These are phyloP conservation scores for Cercospora sp. DNA, from an alignment of 2,329 filamentous ascomycete genomes.

Conservation along the genomic window DNA sequence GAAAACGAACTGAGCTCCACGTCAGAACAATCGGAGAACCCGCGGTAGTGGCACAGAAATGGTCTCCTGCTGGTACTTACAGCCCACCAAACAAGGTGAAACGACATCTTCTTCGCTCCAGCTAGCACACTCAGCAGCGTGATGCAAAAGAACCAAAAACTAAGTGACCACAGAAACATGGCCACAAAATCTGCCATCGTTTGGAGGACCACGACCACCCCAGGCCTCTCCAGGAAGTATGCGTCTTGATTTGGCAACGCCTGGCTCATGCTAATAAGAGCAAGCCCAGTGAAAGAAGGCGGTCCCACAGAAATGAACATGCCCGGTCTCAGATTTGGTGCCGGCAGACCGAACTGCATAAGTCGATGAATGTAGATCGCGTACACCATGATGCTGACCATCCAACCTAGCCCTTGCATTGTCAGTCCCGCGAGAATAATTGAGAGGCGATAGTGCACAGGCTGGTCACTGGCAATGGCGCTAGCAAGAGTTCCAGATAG, in stretches of 20 bases:
- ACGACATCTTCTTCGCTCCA: slow-evolving; percentile 29
- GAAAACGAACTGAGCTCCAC: slow-evolving; percentile 55
- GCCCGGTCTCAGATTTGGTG: slow-evolving; percentile 43
- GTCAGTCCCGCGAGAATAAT: slow-evolving; percentile 48
- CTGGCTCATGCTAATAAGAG: slow-evolving; percentile 32
- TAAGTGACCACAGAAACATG: slow-evolving; percentile 53
- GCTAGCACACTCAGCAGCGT: slow-evolving; percentile 26
- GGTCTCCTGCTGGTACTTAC: not conserved
- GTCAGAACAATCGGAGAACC: not conserved
- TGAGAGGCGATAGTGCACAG: slow-evolving; percentile 36
- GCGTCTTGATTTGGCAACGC: slow-evolving; percentile 24
- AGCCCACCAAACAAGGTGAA: slow-evolving; percentile 59
- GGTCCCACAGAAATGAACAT: slow-evolving; percentile 58
- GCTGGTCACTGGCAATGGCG: slow-evolving; percentile 31
- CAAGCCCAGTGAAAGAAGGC: slow-evolving; percentile 33
- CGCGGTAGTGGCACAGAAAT: not conserved
- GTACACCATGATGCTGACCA: slow-evolving; percentile 46
- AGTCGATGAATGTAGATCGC: slow-evolving; percentile 45
- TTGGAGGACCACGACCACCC: slow-evolving; percentile 27
- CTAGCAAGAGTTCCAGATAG: slow-evolving; percentile 22
- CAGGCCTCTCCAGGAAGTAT: slow-evolving; percentile 31
- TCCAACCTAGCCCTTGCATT: slow-evolving; percentile 50
- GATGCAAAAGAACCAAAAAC: slow-evolving; percentile 49
- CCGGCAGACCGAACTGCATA: slow-evolving; percentile 47
- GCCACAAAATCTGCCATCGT: slow-evolving; percentile 34